Conservation (phyloP, 768 basidiomycete genomes). For the Termitomyces sp. region DNA sequence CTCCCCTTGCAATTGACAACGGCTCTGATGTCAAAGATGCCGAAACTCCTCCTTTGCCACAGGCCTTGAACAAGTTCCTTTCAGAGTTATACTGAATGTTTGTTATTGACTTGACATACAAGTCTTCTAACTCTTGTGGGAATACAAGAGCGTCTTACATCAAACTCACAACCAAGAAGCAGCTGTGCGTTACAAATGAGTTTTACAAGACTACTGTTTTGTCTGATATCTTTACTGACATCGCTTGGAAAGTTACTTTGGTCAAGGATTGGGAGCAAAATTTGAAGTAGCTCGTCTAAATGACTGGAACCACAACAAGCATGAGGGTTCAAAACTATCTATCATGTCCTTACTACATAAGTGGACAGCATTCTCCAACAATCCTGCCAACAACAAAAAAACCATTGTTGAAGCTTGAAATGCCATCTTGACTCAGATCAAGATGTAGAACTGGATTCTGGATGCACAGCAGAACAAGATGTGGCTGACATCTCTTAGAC, state of each 20-base stretch:
- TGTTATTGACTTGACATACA: no score
- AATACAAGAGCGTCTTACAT: background rate
- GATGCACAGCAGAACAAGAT: background rate
- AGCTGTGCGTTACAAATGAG: background rate
- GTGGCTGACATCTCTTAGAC: background rate
- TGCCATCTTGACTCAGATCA: background rate
- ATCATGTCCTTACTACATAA: background rate
- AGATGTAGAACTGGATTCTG: background rate
- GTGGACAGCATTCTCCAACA: background rate
- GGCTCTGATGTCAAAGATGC: background rate
- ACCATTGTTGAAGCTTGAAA: background rate
- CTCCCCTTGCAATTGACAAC: background rate
- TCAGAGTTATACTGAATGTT: no score
- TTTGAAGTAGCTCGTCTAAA: background rate
- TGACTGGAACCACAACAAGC: background rate
- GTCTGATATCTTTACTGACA: background rate
- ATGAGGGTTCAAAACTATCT: background rate
- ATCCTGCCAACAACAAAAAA: background rate
- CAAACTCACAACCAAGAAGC: background rate
- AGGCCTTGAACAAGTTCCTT: background rate
- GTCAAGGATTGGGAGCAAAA: background rate
- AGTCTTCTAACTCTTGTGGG: conserved; percentile 1
- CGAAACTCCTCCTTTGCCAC: background rate
- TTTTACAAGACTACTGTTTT: background rate
- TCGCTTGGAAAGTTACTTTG: background rate